Percentiles rank a stretch among this genome's conserved stretches.
phyloP scores from a whole-genome alignment of 2,329 filamentous ascomycete genomes.

The Alternaria triticina region DNA sequence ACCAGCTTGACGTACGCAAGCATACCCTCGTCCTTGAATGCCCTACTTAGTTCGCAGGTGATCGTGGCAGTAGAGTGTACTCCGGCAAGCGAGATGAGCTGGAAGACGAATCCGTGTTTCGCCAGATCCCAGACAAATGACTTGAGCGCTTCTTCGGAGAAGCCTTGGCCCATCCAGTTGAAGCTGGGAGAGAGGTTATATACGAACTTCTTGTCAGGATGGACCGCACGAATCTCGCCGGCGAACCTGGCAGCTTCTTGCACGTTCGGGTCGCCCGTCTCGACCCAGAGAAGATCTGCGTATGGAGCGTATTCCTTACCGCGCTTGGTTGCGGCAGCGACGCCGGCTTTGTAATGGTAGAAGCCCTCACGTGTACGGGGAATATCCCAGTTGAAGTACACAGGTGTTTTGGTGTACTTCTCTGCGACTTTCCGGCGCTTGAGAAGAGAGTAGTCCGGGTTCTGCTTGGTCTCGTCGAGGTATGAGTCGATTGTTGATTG shows the following conservation, averaged over 20 bases:
- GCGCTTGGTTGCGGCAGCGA: slow-evolving; percentile 88
- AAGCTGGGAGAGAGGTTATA: slow-evolving; percentile 97
- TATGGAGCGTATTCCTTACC: slow-evolving; percentile 90
- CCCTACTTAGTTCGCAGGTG: slow-evolving; percentile 75
- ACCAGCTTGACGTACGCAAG: slow-evolving; percentile 95
- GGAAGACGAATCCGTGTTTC: slow-evolving; percentile 75
- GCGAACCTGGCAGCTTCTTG: slow-evolving; percentile 77
- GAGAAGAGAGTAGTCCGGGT: slow-evolving; percentile 78
- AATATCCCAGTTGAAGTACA: slow-evolving; percentile 89
- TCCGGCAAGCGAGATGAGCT: slow-evolving; percentile 69
- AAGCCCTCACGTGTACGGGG: slow-evolving; percentile 92
- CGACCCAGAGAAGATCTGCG: slow-evolving; percentile 95
- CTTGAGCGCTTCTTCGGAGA: slow-evolving; percentile 79
- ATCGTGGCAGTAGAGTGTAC: slow-evolving; percentile 69
- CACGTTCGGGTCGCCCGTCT: slow-evolving; percentile 89
- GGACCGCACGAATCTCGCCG: slow-evolving; percentile 70
- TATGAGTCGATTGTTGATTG: slow-evolving; percentile 72
- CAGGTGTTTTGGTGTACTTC: slow-evolving; percentile 68
- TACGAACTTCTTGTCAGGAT: slow-evolving; percentile 85
- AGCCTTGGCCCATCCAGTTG: slow-evolving; percentile 98
- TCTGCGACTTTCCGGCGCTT: slow-evolving; percentile 76
- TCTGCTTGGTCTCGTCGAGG: slow-evolving; percentile 63
- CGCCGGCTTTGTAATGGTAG: slow-evolving; percentile 87
- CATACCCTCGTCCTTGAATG: slow-evolving; percentile 93
- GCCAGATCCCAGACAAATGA: slow-evolving; percentile 97